These are phyloP conservation scores for Coemansia sp. DNA, from an alignment of 192 early-diverging fungal genomes.

Conservation along the genomic window DNA sequence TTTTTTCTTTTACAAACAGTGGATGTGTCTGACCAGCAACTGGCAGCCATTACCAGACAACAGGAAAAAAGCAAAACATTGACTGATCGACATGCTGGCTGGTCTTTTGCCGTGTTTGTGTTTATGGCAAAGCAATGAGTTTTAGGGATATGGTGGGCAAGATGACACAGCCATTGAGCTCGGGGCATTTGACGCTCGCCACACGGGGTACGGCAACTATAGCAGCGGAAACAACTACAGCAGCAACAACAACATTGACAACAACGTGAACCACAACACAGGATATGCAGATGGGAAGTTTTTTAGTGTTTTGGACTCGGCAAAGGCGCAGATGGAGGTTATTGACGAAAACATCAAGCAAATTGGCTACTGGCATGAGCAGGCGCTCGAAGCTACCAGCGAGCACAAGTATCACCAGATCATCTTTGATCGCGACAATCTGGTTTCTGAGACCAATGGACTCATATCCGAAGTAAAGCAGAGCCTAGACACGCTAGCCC, in stretches of 20 bases:
- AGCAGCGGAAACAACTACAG: not conserved
- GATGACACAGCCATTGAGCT: conserved; percentile 48
- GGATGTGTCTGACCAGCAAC: not conserved
- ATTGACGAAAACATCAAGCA: conserved; percentile 42
- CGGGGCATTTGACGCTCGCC: conserved; percentile 21
- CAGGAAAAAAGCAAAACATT: conserved; percentile 10
- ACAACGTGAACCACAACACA: not conserved
- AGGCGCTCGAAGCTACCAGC: conserved; percentile 47
- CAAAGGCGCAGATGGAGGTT: conserved; percentile 36
- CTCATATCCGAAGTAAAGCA: conserved; percentile 41
- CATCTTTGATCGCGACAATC: conserved; percentile 44
- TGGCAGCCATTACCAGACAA: not conserved
- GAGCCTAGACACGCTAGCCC: conserved; percentile 39
- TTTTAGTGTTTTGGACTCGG: conserved; percentile 31
- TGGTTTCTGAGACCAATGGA: conserved; percentile 42
- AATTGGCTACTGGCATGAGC: conserved; percentile 47
- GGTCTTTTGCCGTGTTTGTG: not conserved
- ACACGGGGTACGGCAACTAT: conserved; percentile 12
- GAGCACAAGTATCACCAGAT: conserved; percentile 46
- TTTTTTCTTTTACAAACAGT: not conserved
- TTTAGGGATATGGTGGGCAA: conserved; percentile 38
- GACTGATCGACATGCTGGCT: conserved; percentile 2
- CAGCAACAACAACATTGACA: conserved; percentile 1
- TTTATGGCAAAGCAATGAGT: not conserved
- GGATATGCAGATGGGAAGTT: conserved; percentile 39